Evolutionary conservation across 75 land plant genomes (phyloP).

Genomic region (Azolla pinnata): DNA sequence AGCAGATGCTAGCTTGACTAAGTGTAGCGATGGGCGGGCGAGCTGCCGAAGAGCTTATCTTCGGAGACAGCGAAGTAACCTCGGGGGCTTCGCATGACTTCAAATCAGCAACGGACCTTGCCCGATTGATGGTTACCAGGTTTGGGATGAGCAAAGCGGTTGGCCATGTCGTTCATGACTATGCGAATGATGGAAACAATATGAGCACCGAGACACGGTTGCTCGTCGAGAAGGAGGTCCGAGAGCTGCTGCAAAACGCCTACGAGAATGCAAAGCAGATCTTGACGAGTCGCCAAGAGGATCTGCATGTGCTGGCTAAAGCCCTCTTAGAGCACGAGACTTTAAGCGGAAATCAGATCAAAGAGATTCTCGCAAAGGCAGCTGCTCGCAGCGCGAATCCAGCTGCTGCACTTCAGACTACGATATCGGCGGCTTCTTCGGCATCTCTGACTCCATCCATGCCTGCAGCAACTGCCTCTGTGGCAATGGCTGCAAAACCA

Average conservation of each 20-base stretch:
- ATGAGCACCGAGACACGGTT: constrained; percentile 95
- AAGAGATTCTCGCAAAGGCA: constrained; percentile 52
- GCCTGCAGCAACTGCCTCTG: constrained; percentile 63
- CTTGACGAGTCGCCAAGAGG: constrained; percentile 59
- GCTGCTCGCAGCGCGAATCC: constrained; percentile 26
- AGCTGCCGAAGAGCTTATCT: constrained; percentile 34
- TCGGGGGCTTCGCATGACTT: constrained; percentile 30
- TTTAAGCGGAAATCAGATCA: constrained; percentile 66
- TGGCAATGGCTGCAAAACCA: too few species aligned
- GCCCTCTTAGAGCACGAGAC: constrained; percentile 88
- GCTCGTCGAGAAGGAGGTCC: constrained; percentile 81
- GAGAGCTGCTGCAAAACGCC: constrained; percentile 57
- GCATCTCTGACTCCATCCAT: constrained; percentile 44
- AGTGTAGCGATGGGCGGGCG: constrained; percentile 35
- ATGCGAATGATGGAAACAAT: constrained; percentile 77
- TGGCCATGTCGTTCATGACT: constrained; percentile 57
- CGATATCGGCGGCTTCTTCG: constrained; percentile 43
- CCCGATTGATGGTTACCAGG: constrained; percentile 46
- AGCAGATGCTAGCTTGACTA: constrained; percentile 37
- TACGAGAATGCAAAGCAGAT: constrained; percentile 82
- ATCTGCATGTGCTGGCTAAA: constrained; percentile 84
- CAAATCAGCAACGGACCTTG: constrained; percentile 21
- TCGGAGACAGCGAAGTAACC: constrained; percentile 34
- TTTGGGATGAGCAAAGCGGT: constrained; percentile 97
- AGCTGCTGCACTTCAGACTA: constrained; percentile 31